Conservation (phyloP, 1,284 basidiomycete species). For the Leccinum proliferum region DNA sequence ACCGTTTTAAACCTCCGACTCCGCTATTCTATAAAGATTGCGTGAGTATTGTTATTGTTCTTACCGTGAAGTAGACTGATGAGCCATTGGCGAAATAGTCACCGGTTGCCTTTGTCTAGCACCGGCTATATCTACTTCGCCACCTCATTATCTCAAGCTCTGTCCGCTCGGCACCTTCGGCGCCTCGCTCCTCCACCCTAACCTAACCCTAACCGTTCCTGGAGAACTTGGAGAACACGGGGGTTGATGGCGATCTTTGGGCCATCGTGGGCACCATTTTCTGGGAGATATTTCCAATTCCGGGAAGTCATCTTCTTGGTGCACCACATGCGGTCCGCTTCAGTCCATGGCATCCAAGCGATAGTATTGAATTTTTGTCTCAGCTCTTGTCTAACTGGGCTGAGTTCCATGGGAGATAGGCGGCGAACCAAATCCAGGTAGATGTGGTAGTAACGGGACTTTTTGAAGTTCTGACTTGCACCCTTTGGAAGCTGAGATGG, state of each 20-base stretch:
- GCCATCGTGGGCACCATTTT: neutral
- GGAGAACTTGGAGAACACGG: neutral
- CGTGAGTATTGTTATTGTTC: too few species aligned
- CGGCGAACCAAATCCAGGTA: neutral
- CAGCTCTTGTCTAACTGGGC: neutral
- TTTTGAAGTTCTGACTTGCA: neutral
- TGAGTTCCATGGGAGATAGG: neutral
- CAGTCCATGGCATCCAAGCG: neutral
- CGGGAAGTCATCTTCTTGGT: neutral
- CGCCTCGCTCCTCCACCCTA: too few species aligned
- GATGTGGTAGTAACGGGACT: neutral
- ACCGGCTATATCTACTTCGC: too few species aligned
- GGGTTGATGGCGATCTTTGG: neutral
- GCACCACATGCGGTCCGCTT: constrained; percentile 1
- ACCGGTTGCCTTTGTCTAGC: too few species aligned
- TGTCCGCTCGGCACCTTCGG: too few species aligned
- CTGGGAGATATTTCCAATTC: neutral
- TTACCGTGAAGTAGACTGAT: too few species aligned
- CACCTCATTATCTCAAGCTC: too few species aligned
- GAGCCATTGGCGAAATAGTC: too few species aligned
- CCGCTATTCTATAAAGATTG: too few species aligned
- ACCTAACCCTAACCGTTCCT: too few species aligned
- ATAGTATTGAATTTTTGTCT: neutral
- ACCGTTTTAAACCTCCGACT: too few species aligned
- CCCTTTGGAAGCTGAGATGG: neutral